Evolutionary conservation across 2,329 filamentous ascomycete species (phyloP).

Genomic region (Sclerotinia nivalis): DNA sequence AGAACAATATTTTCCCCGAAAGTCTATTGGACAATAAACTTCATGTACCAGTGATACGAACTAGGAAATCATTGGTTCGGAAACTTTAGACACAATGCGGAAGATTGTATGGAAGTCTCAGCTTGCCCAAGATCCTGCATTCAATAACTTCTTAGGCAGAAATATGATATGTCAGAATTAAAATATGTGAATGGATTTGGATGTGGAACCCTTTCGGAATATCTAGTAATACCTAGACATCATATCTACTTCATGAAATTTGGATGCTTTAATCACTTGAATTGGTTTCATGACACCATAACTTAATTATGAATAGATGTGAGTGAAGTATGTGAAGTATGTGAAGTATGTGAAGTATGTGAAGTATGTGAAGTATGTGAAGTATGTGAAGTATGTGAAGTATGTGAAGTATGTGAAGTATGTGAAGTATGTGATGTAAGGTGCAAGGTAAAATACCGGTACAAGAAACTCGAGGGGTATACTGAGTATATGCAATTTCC

Average conservation of each 20-base stretch:
- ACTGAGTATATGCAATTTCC: background rate
- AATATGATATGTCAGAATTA: background rate
- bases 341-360: no score
- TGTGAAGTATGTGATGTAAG: background rate
- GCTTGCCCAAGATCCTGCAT: background rate
- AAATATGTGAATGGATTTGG: background rate
- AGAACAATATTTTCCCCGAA: background rate
- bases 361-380: no score
- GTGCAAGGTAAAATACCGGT: background rate
- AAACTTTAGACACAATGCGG: background rate
- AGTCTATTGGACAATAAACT: background rate
- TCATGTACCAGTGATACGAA: background rate
- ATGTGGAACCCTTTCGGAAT: background rate
- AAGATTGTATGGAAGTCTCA: background rate
- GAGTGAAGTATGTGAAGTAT: no score
- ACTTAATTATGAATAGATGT: background rate
- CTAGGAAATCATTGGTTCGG: background rate
- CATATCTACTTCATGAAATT: background rate
- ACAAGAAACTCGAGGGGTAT: background rate
- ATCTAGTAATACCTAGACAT: background rate
- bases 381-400: no score
- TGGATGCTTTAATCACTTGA: background rate
- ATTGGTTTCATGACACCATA: background rate
- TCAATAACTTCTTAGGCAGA: background rate
- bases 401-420: no score